phyloP scores from a whole-genome alignment of 2,329 filamentous ascomycete species.

The Diatrype stigma region DNA sequence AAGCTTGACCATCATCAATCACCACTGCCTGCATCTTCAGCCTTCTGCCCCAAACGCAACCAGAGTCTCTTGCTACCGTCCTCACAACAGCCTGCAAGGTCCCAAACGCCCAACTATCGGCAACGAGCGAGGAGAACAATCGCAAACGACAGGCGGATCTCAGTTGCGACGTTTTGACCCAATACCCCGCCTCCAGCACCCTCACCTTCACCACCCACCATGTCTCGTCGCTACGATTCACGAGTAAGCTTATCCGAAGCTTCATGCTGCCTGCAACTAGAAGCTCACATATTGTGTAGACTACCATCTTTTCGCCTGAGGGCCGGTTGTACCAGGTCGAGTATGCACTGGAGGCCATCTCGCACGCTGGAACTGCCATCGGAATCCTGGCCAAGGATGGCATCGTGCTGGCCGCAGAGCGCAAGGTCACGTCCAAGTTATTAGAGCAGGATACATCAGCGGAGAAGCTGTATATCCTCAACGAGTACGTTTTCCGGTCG shows the following conservation, averaged over 20 bases:
- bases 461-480: constrained; percentile 99
- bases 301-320: constrained; percentile 99
- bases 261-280: constrained; percentile 13
- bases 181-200: constrained; percentile 7
- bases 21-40: background rate
- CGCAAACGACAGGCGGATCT: background rate
- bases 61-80: background rate
- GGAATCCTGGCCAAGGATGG: constrained; percentile 97
- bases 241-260: constrained; percentile 59
- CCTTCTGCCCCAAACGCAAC: background rate
- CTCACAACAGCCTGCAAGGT: background rate
- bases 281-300: constrained; percentile 50
- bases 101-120: background rate
- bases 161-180: too few species aligned
- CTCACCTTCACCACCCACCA: constrained; percentile 42
- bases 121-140: background rate
- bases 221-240: constrained; percentile 98
- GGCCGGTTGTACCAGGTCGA: constrained; percentile 98
- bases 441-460: constrained; percentile 98
- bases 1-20: background rate
- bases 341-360: constrained; percentile 98
- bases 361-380: constrained; percentile 93
- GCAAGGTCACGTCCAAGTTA: constrained; percentile 98
- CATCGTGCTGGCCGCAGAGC: constrained; percentile 94
- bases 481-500: constrained; percentile 66